A percentile compares a stretch with the other conserved stretches of the same genome.
Conservation (phyloP, 2,329 filamentous ascomycete species). For the Trichoderma sp. region DNA sequence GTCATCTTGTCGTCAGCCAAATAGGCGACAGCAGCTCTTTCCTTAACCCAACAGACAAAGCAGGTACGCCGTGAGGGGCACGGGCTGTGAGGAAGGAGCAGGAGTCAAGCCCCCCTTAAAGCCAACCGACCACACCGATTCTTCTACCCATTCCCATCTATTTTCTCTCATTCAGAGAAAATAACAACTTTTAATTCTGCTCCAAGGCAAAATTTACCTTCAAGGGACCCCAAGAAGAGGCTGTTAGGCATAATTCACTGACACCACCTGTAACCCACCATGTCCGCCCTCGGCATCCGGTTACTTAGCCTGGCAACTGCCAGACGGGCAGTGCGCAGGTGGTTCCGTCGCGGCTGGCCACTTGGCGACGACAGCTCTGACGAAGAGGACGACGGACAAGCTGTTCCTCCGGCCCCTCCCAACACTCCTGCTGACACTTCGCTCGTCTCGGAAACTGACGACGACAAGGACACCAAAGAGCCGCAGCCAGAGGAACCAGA, state of each 20-base stretch:
- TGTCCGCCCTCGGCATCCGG: slow-evolving; percentile 31
- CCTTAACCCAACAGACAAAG: not conserved
- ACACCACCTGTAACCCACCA: not conserved
- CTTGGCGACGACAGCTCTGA: slow-evolving; percentile 24
- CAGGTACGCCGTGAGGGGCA: not conserved
- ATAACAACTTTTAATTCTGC: not conserved
- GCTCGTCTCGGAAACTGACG: not conserved
- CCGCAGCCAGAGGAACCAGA: not conserved
- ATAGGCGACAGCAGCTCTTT: not conserved
- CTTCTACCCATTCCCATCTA: not conserved
- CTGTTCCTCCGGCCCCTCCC: not conserved
- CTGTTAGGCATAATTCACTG: not conserved
- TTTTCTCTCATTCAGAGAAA: not conserved
- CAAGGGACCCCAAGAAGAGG: not conserved
- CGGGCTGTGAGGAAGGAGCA: not conserved
- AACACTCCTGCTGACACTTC: not conserved
- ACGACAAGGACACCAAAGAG: not conserved
- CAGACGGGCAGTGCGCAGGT: slow-evolving; percentile 34
- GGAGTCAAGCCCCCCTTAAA: not conserved
- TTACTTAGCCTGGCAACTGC: slow-evolving; percentile 35
- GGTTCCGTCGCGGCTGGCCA: slow-evolving; percentile 34
- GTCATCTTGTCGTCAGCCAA: not conserved
- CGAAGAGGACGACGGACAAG: not conserved
- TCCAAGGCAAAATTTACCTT: not conserved
- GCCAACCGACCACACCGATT: not conserved